Conservation (phyloP, 768 basidiomycete genomes). For the Mrakia blollopis region DNA sequence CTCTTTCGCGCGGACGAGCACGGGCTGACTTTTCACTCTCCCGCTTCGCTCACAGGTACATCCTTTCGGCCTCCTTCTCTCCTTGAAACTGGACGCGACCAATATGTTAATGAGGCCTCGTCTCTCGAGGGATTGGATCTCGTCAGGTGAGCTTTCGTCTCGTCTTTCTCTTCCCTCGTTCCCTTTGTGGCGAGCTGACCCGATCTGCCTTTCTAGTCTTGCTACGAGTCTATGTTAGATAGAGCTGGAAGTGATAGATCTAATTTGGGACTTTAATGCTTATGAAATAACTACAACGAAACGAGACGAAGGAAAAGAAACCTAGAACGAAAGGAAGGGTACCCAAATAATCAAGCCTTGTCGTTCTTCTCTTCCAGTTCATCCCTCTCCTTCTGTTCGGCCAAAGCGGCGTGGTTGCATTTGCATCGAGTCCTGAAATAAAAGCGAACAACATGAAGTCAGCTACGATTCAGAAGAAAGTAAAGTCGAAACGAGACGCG, state of each 20-base stretch:
- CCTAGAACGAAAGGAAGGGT: too few relatives aligned
- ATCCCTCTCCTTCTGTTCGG: neutral
- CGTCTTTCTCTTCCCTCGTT: too few relatives aligned
- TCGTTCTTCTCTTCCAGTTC: neutral
- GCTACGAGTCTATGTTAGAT: too few relatives aligned
- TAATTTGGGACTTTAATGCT: too few relatives aligned
- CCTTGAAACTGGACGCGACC: neutral
- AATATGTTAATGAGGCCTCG: neutral
- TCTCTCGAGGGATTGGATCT: neutral
- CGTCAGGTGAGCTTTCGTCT: too few relatives aligned
- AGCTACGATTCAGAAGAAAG: neutral
- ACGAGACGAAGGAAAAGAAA: too few relatives aligned
- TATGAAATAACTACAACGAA: too few relatives aligned
- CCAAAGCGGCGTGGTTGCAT: neutral
- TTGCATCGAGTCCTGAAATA: neutral
- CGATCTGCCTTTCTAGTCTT: too few relatives aligned
- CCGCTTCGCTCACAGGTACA: constrained; percentile 4
- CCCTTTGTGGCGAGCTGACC: too few relatives aligned
- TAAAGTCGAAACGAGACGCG: neutral
- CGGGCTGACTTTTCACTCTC: neutral
- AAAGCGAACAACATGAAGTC: neutral
- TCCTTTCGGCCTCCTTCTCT: constrained; percentile 13
- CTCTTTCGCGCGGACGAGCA: neutral
- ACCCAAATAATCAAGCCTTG: neutral
- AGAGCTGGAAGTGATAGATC: too few relatives aligned